Evolutionary conservation across 495 filamentous ascomycete species (phyloP), one percentile per base, ranked within the genome.

Genomic region (Chaetomium fimeti): DNA sequence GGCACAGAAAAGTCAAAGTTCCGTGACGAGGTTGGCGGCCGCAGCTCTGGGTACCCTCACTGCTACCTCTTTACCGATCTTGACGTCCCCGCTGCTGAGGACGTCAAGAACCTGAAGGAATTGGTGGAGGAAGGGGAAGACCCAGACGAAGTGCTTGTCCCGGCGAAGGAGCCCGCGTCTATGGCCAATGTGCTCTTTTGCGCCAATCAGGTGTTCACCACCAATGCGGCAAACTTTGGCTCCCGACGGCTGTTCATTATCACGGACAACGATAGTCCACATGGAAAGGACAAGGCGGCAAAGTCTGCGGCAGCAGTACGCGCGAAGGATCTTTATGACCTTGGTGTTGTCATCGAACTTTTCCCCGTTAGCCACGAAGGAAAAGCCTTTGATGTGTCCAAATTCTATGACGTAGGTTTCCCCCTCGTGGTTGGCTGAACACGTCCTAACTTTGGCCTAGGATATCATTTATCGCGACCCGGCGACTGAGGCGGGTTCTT

Each of bases 201-300:
- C 71, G 92, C 90, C 51, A 98, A 98, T 68, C 92, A 97, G 66
- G 91, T 98, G 43, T 97, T 99, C 75, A 95, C 94, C 3, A 97
- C 90, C 2, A 96, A 89, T 71, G 92, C 95, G 0, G 87, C 94
- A 18, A 98, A 97, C 69, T 97, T 98, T 73, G 86, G 91, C 25
- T 97, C 94, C 0, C 80, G 95, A 47, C 85, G 95, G 38, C 79
- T 99, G 13, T 98, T 99, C 76, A 87, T 99, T 64, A 92, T 99
- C 61, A 97, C 95, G 2, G 93, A 98, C 70, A 89, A 96, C 62
- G 95, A 99, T 72, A 83, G 92, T 72, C 94, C 95, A 7, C 91
- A 96, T 71, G 81, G 75, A 2, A 78, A 84, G 3, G 88, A 89
- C 67, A 93, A 91, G 71, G 76, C 80, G 8, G 74, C 88, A 24